Conservation (phyloP, 352 stramenopile species). For the Phytophthora agathidicida region DNA sequence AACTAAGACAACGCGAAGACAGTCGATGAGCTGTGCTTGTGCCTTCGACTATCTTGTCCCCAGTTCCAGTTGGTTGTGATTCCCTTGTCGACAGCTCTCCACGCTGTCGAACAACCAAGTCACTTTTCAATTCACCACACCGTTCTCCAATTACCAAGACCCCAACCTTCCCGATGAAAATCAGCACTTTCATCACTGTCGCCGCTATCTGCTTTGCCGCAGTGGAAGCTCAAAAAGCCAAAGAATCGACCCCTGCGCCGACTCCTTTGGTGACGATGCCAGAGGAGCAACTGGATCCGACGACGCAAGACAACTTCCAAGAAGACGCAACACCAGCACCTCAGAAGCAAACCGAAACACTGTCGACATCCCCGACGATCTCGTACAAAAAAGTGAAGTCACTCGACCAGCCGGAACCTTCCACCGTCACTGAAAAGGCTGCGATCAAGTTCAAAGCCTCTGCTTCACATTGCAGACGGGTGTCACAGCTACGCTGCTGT, state of each 20-base stretch:
- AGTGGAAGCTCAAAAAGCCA: not conserved
- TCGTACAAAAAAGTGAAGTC: conserved; percentile 10
- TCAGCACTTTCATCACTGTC: conserved; percentile 1
- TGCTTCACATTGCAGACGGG: conserved; percentile 9
- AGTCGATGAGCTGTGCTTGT: too few species aligned
- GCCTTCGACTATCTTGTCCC: not conserved
- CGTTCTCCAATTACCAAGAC: not conserved
- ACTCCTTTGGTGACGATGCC: conserved; percentile 12
- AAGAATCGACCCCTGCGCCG: not conserved
- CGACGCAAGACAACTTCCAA: not conserved
- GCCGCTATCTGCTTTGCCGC: conserved; percentile 5
- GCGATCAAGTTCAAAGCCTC: conserved; percentile 19
- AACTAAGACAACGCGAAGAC: too few species aligned
- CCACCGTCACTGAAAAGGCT: conserved; percentile 17
- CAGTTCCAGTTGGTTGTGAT: conserved; percentile 1
- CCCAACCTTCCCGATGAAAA: conserved; percentile 8
- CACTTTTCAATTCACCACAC: conserved; percentile 13
- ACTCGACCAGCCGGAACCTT: conserved; percentile 8
- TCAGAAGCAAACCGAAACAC: not conserved
- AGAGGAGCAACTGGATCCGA: conserved; percentile 6
- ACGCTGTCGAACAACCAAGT: not conserved
- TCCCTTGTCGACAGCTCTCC: not conserved
- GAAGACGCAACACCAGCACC: conserved; percentile 2
- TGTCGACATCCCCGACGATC: conserved; percentile 5
- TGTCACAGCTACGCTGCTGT: conserved; percentile 24